These are phyloP conservation scores for Suillus sp. DNA, from an alignment of 768 basidiomycete species.

Conservation along the genomic window DNA sequence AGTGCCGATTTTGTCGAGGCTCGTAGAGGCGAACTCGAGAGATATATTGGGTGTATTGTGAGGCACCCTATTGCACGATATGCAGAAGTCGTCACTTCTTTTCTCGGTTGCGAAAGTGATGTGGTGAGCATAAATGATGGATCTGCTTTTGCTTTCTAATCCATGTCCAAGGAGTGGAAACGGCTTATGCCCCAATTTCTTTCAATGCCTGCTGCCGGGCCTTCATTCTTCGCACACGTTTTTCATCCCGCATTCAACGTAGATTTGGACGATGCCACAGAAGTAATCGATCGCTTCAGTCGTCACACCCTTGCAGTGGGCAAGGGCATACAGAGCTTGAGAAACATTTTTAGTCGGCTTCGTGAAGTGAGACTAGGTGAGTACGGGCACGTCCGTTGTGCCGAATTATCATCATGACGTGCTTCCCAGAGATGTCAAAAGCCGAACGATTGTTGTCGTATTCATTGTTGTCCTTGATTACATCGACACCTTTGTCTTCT, in stretches of 20 bases:
- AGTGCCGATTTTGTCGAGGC: constrained; percentile 83
- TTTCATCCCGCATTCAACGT: constrained; percentile 87
- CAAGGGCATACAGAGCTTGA: constrained; percentile 66
- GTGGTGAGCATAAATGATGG: constrained; percentile 46
- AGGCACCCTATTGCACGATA: constrained; percentile 78
- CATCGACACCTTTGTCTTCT: constrained; percentile 60
- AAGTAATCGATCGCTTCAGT: constrained; percentile 62
- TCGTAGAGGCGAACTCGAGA: constrained; percentile 76
- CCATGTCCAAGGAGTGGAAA: constrained; percentile 64
- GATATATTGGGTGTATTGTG: constrained; percentile 70
- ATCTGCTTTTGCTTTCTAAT: constrained; percentile 8
- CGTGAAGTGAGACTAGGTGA: constrained; percentile 71
- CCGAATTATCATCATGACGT: neutral
- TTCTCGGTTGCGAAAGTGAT: constrained; percentile 77
- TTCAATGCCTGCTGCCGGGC: constrained; percentile 64
- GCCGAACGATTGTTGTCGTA: constrained; percentile 75
- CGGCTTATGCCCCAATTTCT: constrained; percentile 61
- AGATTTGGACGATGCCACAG: constrained; percentile 69
- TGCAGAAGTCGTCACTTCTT: constrained; percentile 78
- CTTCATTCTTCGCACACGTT: constrained; percentile 75
- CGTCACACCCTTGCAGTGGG: constrained; percentile 66
- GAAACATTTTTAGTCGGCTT: constrained; percentile 60
- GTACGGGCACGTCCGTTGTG: constrained; percentile 19
- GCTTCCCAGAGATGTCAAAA: constrained; percentile 70
- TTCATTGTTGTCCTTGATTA: constrained; percentile 73